Conservation (phyloP, 2,329 filamentous ascomycete species). For the Arthrinium puccinioides region DNA sequence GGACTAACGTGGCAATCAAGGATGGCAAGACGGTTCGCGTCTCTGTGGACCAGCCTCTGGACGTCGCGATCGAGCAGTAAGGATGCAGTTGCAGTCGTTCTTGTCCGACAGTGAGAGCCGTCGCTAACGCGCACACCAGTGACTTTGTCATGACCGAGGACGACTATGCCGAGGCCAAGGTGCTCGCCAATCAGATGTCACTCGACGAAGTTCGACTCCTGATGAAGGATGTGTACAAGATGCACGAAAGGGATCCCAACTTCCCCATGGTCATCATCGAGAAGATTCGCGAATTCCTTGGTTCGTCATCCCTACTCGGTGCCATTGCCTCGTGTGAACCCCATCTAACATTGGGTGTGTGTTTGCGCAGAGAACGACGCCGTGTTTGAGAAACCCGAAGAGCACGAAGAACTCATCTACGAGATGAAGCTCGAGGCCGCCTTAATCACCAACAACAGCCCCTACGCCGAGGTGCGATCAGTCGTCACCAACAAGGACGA, state of each 20-base stretch:
- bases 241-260: conserved; percentile 36
- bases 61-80: conserved; percentile 1
- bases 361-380: conserved; percentile 35
- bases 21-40: background rate
- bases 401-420: conserved; percentile 39
- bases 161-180: conserved; percentile 1
- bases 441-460: conserved; percentile 47
- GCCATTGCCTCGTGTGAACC: background rate
- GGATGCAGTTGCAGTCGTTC: background rate
- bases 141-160: conserved; percentile 2
- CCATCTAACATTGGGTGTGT: background rate
- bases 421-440: conserved; percentile 50
- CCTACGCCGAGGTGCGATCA: conserved; percentile 43
- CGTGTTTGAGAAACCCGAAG: conserved; percentile 35
- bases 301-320: background rate
- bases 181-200: background rate
- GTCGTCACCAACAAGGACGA: conserved; percentile 36
- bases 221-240: conserved; percentile 30
- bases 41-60: background rate
- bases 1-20: background rate
- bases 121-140: background rate
- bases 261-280: conserved; percentile 30
- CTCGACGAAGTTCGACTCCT: conserved; percentile 9
- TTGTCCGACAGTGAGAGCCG: background rate
- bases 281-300: conserved; percentile 32